Percentiles rank a stretch among this genome's conserved stretches.
Conservation (phyloP, 495 filamentous ascomycete genomes). For the Penicillium daleae region DNA sequence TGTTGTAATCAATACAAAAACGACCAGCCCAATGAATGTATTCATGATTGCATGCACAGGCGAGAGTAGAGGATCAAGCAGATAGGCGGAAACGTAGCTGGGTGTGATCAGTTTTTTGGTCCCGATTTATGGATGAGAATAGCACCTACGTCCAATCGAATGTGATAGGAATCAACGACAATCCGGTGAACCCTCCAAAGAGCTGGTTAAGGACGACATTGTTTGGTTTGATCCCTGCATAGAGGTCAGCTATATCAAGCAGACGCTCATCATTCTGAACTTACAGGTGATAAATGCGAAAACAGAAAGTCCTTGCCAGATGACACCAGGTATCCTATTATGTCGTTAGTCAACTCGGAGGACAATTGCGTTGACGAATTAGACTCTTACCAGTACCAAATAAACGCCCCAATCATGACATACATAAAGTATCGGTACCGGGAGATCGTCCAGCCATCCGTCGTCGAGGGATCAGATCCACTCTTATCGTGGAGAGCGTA, state of each 20-base stretch:
- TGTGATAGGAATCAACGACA: conserved; percentile 63
- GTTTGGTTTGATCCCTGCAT: conserved; percentile 52
- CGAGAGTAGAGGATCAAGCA: conserved; percentile 59
- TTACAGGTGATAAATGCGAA: conserved; percentile 64
- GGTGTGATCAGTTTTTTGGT: background rate
- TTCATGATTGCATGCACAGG: conserved; percentile 63
- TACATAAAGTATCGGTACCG: conserved; percentile 60
- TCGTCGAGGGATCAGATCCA: conserved; percentile 42
- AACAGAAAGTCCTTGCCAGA: conserved; percentile 60
- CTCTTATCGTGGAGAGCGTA: conserved; percentile 53
- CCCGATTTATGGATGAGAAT: background rate
- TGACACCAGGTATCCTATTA: conserved; percentile 56
- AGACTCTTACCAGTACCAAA: conserved; percentile 51
- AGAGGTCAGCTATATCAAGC: background rate
- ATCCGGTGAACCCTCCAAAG: conserved; percentile 59
- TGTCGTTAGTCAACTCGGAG: background rate
- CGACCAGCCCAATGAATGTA: conserved; percentile 60
- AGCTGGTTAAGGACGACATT: conserved; percentile 63
- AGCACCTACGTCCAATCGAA: conserved; percentile 61
- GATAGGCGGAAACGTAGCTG: conserved; percentile 56
- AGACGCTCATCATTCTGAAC: background rate
- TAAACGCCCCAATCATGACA: conserved; percentile 47
- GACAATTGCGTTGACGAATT: background rate
- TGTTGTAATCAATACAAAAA: conserved; percentile 56
- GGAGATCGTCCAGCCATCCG: conserved; percentile 59